These are phyloP conservation scores for Pythium rishiriense DNA, from an alignment of 352 stramenopile species.

Conservation along the genomic window DNA sequence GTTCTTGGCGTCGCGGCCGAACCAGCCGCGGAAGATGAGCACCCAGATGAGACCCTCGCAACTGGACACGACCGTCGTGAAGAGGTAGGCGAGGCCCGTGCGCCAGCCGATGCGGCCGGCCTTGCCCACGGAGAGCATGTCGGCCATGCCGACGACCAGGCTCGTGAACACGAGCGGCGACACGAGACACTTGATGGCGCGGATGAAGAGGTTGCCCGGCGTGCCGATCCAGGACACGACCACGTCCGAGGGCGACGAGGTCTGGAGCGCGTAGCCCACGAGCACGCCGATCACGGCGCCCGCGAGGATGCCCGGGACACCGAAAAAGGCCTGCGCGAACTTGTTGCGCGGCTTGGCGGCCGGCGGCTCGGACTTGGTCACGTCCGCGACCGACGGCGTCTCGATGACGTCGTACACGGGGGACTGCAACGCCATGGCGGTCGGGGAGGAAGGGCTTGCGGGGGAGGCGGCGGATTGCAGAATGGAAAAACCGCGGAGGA, in stretches of 20 bases:
- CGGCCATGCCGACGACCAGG: constrained; percentile 38
- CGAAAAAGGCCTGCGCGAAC: constrained; percentile 7
- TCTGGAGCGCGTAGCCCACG: constrained; percentile 10
- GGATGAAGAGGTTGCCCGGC: constrained; percentile 44
- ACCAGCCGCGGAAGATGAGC: constrained; percentile 19
- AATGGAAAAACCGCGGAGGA: constrained; percentile 9
- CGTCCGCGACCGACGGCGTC: constrained; percentile 18
- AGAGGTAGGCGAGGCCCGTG: constrained; percentile 33
- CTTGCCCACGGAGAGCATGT: constrained; percentile 43
- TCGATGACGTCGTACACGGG: constrained; percentile 30
- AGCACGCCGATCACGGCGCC: constrained; percentile 10
- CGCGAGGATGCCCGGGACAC: constrained; percentile 13
- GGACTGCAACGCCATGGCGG: constrained; percentile 12
- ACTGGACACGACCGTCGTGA: constrained; percentile 19
- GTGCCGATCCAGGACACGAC: constrained; percentile 30
- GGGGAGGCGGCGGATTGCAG: constrained; percentile 11
- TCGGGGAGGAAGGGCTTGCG: constrained; percentile 1
- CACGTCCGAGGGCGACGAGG: not conserved
- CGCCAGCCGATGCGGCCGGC: constrained; percentile 34
- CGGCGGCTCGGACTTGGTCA: not conserved
- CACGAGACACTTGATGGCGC: constrained; percentile 49
- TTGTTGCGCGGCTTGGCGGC: not conserved
- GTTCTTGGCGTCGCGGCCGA: constrained; percentile 13
- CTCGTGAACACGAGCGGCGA: constrained; percentile 44
- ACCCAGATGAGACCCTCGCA: constrained; percentile 22